phyloP scores from a whole-genome alignment of 345 rosid genomes.

The Eucalyptus polybractea region DNA sequence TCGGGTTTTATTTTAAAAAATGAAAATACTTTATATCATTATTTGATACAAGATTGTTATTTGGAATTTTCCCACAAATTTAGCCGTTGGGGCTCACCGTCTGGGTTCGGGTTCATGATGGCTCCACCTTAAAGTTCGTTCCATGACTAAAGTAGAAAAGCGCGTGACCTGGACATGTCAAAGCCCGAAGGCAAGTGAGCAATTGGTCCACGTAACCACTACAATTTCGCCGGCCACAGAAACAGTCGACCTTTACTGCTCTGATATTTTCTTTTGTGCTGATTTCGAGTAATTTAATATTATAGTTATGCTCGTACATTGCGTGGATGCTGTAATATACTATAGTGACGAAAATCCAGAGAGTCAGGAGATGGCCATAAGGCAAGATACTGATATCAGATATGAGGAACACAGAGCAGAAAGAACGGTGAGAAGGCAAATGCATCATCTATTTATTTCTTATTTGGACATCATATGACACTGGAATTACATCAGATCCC shows the following conservation, averaged over 20 bases:
- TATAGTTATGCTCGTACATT: not conserved
- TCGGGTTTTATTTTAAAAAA: rapidly evolving
- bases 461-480: not conserved
- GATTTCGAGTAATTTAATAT: not conserved
- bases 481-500: not conserved
- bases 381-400: not conserved
- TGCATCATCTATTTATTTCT: not conserved
- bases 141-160: not conserved
- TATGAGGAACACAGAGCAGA: not conserved
- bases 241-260: not conserved
- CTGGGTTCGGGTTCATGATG: not conserved
- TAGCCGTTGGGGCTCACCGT: not conserved
- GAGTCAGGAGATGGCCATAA: not conserved
- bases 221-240: not conserved
- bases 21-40: too few relatives aligned
- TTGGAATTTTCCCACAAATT: too few relatives aligned
- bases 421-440: not conserved
- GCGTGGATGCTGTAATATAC: not conserved
- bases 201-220: not conserved
- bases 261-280: not conserved
- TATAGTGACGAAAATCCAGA: not conserved
- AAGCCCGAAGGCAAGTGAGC: not conserved
- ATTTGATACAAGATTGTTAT: too few relatives aligned
- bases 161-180: not conserved
- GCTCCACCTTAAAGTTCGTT: not conserved